Base-by-base conservation (phyloP, 768 basidiomycete species). In the Hemileccinum impolitum region DNA sequence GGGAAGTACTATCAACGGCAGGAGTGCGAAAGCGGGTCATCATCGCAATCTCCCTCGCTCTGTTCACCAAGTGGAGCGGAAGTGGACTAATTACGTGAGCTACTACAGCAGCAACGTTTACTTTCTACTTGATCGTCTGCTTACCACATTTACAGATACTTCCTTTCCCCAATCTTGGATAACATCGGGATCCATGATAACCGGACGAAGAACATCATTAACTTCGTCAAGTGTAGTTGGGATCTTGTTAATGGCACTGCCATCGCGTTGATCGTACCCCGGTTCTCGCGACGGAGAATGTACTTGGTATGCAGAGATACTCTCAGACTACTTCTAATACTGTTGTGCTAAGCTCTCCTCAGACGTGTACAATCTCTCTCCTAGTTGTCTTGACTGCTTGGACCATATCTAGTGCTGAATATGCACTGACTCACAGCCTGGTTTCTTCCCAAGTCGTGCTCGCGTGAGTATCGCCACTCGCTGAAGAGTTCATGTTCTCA, bases 21-120 rank as follows among this genome's bases (percentile, higher is more conserved):
- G 55, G 55, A 19, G 50, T 56, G 52, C 52, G 48, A 23, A 49
- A 34, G 38, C 52, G 54, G 15, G 34, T 50, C 4, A 34, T 54
- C 18, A 35, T 56, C 9, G 23, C 48, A 15, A 9, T 23, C 2
- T 50, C 47, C 45, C 38, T 53, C 15, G 55, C 19, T 3, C 14
- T 56, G 34, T 51, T 43, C n/a, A 18, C 6, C 6, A 32, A 50
- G 14, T 61, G 36, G 48, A 25, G 52, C 37, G 59, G 59, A 12
- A 10, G 7, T 25, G 55, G 55, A 12, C 14, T 57, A 6, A 40
- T 45, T 28, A 32, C 47, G 59, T 60, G 21, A 31, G 50, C 8
- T 23, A 3, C 1, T 9, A 18, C 6, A 6, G 9, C 11, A 14
- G 25, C 7, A 9, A 21, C n/a, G 7, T 7, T 11, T 13, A 41